Conservation (phyloP, 148 eudicot species). For the Vaccinium myrtillus region DNA sequence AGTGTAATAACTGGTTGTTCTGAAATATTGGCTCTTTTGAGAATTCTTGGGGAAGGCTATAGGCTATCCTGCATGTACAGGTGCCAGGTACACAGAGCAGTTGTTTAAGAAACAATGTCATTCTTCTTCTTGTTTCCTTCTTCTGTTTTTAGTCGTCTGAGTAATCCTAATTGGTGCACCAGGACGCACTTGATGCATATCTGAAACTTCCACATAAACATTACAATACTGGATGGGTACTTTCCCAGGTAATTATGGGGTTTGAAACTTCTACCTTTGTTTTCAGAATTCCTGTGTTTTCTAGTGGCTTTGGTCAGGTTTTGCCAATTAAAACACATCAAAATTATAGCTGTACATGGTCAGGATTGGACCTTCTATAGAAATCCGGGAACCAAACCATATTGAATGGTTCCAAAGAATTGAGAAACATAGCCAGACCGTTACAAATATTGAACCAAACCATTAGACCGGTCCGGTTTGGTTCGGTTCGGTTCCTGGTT, state of each 20-base stretch:
- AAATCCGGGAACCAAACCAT: too few species aligned
- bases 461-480: too few species aligned
- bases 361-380: too few species aligned
- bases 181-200: slow-evolving; percentile 87
- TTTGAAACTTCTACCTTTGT: neutral
- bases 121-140: slow-evolving; percentile 13
- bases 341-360: neutral
- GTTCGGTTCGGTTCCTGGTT: too few species aligned
- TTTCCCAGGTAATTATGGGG: slow-evolving; percentile 65
- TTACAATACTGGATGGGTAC: slow-evolving; percentile 94
- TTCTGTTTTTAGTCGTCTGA: slow-evolving; percentile 19
- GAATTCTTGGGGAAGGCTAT: slow-evolving; percentile 81
- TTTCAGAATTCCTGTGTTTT: neutral
- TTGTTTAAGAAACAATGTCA: neutral
- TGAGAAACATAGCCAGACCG: too few species aligned
- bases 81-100: slow-evolving; percentile 64
- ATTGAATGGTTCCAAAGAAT: neutral
- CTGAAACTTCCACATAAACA: slow-evolving; percentile 80
- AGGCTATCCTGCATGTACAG: slow-evolving; percentile 83
- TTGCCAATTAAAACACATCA: neutral
- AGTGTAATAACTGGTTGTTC: slow-evolving; percentile 56
- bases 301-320: neutral
- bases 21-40: slow-evolving; percentile 68
- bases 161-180: slow-evolving; percentile 24
- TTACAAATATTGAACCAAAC: too few species aligned